Conservation (phyloP, 805 yeast genomes). For the Brettanomyces custersianus region DNA sequence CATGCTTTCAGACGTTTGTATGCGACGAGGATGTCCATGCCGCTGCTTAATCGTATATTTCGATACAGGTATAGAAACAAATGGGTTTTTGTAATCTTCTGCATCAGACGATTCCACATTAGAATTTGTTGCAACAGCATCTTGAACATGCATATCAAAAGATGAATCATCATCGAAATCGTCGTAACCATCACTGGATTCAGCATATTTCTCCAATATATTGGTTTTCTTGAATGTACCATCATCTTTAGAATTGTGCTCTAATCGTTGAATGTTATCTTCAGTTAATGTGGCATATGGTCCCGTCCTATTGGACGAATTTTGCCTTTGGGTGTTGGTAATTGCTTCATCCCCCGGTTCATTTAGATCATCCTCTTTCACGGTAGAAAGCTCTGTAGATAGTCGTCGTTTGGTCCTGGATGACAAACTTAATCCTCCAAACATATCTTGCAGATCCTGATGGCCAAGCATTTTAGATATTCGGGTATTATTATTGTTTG, state of each 20-base stretch:
- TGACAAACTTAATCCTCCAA: conserved; percentile 3
- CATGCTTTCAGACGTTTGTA: conserved; percentile 14
- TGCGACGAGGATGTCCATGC: not conserved
- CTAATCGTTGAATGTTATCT: conserved; percentile 13
- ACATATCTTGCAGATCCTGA: conserved; percentile 6
- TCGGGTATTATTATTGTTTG: not conserved
- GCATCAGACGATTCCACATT: not conserved
- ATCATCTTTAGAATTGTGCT: not conserved
- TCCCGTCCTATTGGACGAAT: not conserved
- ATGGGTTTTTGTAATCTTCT: conserved; percentile 1
- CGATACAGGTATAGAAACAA: conserved; percentile 8
- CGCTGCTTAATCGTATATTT: conserved; percentile 6
- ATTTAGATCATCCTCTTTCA: conserved; percentile 14
- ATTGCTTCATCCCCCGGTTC: conserved; percentile 3
- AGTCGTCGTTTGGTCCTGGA: no score
- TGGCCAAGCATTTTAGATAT: conserved; percentile 3
- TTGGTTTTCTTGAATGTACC: conserved; percentile 4
- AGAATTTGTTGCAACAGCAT: not conserved
- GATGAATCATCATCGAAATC: conserved; percentile 9
- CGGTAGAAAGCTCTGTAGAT: conserved; percentile 15
- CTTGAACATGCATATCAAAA: conserved; percentile 1
- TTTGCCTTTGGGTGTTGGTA: not conserved
- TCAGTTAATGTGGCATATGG: conserved; percentile 15
- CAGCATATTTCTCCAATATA: conserved; percentile 13
- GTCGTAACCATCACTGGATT: conserved; percentile 8